Base-by-base conservation (phyloP, 352 stramenopile genomes). In the Nothophytophthora sp. region DNA sequence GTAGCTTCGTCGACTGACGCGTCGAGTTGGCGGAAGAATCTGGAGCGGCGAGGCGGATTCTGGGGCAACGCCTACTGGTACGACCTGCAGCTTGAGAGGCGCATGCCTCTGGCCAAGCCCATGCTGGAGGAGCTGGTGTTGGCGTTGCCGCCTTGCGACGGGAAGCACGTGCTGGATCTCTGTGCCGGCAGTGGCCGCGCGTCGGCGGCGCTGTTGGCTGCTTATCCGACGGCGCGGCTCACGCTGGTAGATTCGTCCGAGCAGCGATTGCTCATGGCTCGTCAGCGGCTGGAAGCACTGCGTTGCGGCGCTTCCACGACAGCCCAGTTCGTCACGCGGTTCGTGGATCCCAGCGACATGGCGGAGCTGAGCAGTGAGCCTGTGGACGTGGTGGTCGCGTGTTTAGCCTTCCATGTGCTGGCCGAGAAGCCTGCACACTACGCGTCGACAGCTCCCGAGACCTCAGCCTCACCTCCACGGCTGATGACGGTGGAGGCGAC, bases 21-120 rank as follows among this genome's bases (percentile, higher is more conserved):
- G 12, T 55, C 47, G 55, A 81, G 58, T 38, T 90, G 79, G 79
- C 20, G 50, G 15, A 71, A 53, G n/a, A 90, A 90, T 44, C 53
- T 90, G n/a, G 51, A 80, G 34, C 75, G 73, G 5, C 67, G 70
- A 9, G 70, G 75, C 6, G 82, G 82, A 10, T 92, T 92, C 43
- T 92, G 80, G 79, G 75, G 76, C 19, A 74, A 92, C 32, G 73
- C 80, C 15, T 71, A 73, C 50, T 92, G 82, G 82, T 92, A 92
- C 63, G 82, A 92, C 30, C 62, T 90, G 36, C 68, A 92, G 15
- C 29, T 92, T 6, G 51, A 73, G 46, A 66, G 53, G 15, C 73
- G 82, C 30, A 50, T 92, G 59, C 80, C 80, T 18, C 62, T 84
- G 13, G 77, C 70, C n/a, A 73, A 84, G 41, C 41, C 58, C 2